Conservation (phyloP, 2,329 filamentous ascomycete genomes). For the Trichoderma koningii region DNA sequence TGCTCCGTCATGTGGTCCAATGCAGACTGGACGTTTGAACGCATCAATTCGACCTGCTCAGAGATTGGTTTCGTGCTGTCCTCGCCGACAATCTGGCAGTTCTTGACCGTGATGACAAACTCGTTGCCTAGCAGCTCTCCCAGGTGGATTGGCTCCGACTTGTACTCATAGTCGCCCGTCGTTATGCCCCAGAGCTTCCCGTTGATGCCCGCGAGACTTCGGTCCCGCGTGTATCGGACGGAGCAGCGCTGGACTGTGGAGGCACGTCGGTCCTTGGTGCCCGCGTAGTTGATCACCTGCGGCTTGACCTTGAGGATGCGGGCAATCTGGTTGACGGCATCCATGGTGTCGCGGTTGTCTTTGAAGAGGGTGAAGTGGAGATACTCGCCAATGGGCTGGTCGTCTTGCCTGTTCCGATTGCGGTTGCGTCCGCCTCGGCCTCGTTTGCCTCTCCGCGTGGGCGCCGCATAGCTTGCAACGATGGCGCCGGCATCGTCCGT, state of each 20-base stretch:
- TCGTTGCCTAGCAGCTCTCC: constrained; percentile 88
- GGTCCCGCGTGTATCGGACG: constrained; percentile 52
- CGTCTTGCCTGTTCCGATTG: constrained; percentile 33
- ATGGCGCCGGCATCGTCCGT: constrained; percentile 62
- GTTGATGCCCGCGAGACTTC: constrained; percentile 68
- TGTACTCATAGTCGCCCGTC: constrained; percentile 81
- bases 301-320: constrained; percentile 73
- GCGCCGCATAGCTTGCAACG: constrained; percentile 64
- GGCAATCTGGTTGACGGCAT: constrained; percentile 75
- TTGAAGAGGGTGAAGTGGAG: constrained; percentile 93
- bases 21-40: constrained; percentile 53
- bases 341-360: constrained; percentile 97
- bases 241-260: constrained; percentile 84
- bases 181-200: constrained; percentile 62
- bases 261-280: constrained; percentile 87
- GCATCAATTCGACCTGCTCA: constrained; percentile 39
- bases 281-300: constrained; percentile 74
- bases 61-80: constrained; percentile 32
- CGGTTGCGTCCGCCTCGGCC: constrained; percentile 34
- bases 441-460: constrained; percentile 42
- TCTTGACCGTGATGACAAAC: constrained; percentile 87
- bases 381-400: constrained; percentile 59
- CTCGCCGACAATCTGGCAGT: constrained; percentile 65
- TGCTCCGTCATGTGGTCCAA: constrained; percentile 68
- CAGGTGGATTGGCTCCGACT: constrained; percentile 70